These are phyloP conservation scores for Exophiala oligosperma DNA, from an alignment of 2,329 filamentous ascomycete genomes.

Conservation along the genomic window DNA sequence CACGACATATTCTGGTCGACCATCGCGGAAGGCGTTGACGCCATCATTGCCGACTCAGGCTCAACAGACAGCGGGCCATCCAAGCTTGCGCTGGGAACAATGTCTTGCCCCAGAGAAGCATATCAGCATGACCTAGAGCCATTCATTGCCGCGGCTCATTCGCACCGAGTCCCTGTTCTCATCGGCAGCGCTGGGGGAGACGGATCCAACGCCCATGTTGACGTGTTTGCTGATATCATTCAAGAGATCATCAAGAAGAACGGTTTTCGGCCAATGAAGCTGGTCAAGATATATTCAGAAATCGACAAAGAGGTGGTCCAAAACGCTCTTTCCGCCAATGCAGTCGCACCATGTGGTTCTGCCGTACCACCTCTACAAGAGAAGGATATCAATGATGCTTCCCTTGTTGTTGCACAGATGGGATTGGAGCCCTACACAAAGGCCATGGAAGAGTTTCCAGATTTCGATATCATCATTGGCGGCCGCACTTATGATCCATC, in stretches of 20 bases:
- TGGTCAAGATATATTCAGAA: neutral
- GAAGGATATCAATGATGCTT: constrained; percentile 39
- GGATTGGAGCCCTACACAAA: constrained; percentile 46
- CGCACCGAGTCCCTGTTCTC: constrained; percentile 39
- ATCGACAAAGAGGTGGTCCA: neutral
- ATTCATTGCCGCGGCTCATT: constrained; percentile 35
- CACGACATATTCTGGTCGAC: constrained; percentile 2
- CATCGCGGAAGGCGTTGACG: constrained; percentile 6
- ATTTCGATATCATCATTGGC: constrained; percentile 49
- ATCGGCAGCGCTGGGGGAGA: constrained; percentile 48
- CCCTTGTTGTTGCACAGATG: constrained; percentile 46
- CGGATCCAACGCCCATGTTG: constrained; percentile 46
- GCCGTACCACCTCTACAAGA: constrained; percentile 41
- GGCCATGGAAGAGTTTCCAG: constrained; percentile 42
- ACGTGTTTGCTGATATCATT: constrained; percentile 41
- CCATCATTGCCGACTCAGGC: constrained; percentile 35
- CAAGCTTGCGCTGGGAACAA: constrained; percentile 33
- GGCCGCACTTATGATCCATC: constrained; percentile 46
- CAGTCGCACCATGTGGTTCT: neutral
- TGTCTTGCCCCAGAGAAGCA: constrained; percentile 1
- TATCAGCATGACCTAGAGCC: constrained; percentile 10
- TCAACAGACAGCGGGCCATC: constrained; percentile 35
- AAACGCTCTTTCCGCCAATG: neutral
- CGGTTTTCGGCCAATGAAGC: constrained; percentile 24
- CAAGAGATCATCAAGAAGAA: constrained; percentile 34